Evolutionary conservation across 2,329 filamentous ascomycete species (phyloP), one percentile per base, ranked within the genome.

Genomic region (Colletotrichum navitas): DNA sequence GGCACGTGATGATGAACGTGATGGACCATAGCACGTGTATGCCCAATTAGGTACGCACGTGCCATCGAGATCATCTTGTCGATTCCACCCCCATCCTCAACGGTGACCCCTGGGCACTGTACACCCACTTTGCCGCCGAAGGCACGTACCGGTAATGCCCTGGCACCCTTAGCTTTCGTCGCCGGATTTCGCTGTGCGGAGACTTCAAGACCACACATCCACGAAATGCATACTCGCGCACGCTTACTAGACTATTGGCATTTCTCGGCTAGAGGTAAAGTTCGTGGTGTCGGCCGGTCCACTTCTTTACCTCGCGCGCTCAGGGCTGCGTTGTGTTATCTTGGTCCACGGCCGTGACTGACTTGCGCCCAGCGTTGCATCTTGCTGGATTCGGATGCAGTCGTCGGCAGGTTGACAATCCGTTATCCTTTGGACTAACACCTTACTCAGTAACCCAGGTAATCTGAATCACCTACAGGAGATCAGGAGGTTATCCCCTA

Each of bases 301-400:
- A 51, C 5, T 8, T 16, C 16, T 32, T 32, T 47, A 47, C 47
- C 55, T 49, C 52, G 34, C 24, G 12, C 59, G 54, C 56, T 60
- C 45, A 63, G 41, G 26, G 43, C 43, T 45, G 43, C 3, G 21
- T 6, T 21, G 18, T 8, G 16, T 16, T n/a, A 8, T 43, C 39
- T 59, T 34, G 21, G 5, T 43, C 34, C 18, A 21, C 41, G 26
- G 58, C 29, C 43, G 24, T 34, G 1, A 11, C 11, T 56, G 12
- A 12, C 16, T 59, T 49, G 43, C 59, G 68, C 21, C 63, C 24
- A 10, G 29, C 55, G 26, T 32, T 29, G 26, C 29, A 52, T 43
- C 52, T 58, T 14, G 5, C 41, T 52, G n/a, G 43, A 32, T 68
- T 47, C 47, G 59, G 54, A 49, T 41, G 32, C 56, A 16, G 65